These are phyloP conservation scores for Rhodosporidiobolus odoratus DNA, from an alignment of 768 basidiomycete genomes.

Conservation along the genomic window DNA sequence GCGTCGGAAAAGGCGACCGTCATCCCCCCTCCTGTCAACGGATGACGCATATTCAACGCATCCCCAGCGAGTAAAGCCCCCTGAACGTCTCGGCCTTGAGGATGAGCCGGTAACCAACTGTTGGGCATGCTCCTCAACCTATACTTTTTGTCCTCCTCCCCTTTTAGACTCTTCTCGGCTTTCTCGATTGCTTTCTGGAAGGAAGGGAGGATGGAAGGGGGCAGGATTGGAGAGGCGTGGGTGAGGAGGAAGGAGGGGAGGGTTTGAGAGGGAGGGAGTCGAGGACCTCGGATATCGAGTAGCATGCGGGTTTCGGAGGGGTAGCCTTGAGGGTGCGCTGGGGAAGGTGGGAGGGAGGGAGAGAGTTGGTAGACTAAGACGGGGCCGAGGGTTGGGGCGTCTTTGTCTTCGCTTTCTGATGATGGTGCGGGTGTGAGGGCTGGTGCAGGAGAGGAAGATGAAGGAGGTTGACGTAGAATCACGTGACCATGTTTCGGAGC, in stretches of 20 bases:
- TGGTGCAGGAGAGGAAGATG: background rate
- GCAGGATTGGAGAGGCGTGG: constrained; percentile 75
- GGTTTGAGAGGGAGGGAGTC: constrained; percentile 55
- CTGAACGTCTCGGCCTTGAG: constrained; percentile 58
- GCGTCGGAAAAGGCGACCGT: constrained; percentile 88
- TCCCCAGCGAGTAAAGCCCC: constrained; percentile 85
- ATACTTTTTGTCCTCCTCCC: constrained; percentile 43
- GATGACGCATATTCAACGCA: constrained; percentile 99
- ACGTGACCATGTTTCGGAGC: constrained; percentile 47
- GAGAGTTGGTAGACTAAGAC: constrained; percentile 85
- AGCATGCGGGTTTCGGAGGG: constrained; percentile 80
- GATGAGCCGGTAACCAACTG: constrained; percentile 75
- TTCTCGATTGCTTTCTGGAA: constrained; percentile 66
- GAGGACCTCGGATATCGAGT: constrained; percentile 76
- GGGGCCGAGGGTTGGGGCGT: constrained; percentile 59
- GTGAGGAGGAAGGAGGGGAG: constrained; percentile 62
- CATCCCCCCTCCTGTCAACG: constrained; percentile 95
- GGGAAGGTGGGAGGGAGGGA: constrained; percentile 51
- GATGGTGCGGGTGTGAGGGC: too few species aligned
- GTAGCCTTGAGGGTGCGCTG: constrained; percentile 5
- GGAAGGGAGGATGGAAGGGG: constrained; percentile 61
- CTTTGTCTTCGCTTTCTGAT: background rate
- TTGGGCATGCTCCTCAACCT: constrained; percentile 91
- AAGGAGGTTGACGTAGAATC: constrained; percentile 33
- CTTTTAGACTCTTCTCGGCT: constrained; percentile 40